These are phyloP conservation scores for Blastobotrys malaysiensis DNA, from an alignment of 1,139 yeast species.

Conservation along the genomic window DNA sequence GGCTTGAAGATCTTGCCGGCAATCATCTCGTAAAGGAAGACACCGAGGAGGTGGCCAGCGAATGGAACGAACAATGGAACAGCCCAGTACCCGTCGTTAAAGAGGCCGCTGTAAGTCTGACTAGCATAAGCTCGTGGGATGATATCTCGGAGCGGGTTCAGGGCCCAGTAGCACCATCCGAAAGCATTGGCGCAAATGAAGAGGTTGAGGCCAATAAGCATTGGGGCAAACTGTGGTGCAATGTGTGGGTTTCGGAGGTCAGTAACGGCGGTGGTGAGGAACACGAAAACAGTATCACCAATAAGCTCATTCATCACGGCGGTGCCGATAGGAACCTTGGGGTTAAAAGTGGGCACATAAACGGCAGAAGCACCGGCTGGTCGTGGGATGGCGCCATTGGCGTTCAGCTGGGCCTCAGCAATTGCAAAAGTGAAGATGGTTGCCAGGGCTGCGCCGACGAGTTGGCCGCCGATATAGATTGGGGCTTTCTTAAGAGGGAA, in stretches of 20 bases:
- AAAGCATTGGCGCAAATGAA: slow-evolving; percentile 34
- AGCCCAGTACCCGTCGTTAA: background rate
- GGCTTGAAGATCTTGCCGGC: background rate
- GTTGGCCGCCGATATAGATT: background rate
- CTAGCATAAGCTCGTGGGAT: background rate
- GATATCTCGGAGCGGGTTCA: background rate
- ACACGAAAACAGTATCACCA: background rate
- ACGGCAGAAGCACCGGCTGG: background rate
- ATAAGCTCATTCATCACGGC: background rate
- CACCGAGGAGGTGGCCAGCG: background rate
- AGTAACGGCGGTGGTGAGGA: background rate
- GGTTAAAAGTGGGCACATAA: background rate
- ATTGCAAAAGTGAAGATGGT: background rate
- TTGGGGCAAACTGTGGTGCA: background rate
- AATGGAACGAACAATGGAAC: background rate
- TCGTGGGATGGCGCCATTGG: background rate
- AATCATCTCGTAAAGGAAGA: background rate
- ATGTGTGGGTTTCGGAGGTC: background rate
- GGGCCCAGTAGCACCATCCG: background rate
- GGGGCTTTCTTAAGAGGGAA: background rate
- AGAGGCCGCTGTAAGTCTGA: background rate
- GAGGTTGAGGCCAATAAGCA: slow-evolving; percentile 9
- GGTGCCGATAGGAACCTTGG: background rate
- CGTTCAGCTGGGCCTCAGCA: background rate
- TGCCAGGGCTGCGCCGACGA: background rate